These are phyloP conservation scores for Dianthus caryophyllus DNA, from an alignment of 148 eudicot genomes.

Conservation along the genomic window DNA sequence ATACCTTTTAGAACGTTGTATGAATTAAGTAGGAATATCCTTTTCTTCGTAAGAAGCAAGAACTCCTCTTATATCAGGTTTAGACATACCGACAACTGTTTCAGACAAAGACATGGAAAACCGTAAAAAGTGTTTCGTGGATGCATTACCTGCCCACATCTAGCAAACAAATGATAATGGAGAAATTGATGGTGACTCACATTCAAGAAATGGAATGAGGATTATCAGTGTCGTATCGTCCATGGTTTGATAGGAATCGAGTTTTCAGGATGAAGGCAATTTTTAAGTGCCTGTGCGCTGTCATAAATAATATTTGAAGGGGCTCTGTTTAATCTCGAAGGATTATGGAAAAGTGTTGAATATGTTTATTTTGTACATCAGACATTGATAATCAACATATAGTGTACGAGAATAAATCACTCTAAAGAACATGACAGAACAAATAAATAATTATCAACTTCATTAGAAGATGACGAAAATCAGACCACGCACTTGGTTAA, in stretches of 20 bases:
- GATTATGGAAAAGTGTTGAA: slow-evolving; percentile 67
- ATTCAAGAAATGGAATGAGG: slow-evolving; percentile 76
- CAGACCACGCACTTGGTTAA: too few relatives aligned
- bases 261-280: too few relatives aligned
- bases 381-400: too few relatives aligned
- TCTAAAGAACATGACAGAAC: too few relatives aligned
- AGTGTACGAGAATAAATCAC: too few relatives aligned
- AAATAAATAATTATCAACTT: too few relatives aligned
- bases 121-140: background rate
- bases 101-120: too few relatives aligned
- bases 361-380: too few relatives aligned
- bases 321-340: slow-evolving; percentile 66
- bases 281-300: slow-evolving; percentile 69
- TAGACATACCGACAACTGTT: slow-evolving; percentile 54
- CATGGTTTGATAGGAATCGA: slow-evolving; percentile 54
- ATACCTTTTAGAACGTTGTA: slow-evolving; percentile 65
- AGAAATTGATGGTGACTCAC: slow-evolving; percentile 33
- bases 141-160: background rate
- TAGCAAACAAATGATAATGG: background rate
- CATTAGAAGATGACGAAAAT: too few relatives aligned
- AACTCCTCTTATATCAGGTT: slow-evolving; percentile 64
- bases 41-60: slow-evolving; percentile 58
- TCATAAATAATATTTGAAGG: slow-evolving; percentile 59
- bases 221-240: slow-evolving; percentile 66
- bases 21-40: slow-evolving; percentile 70